These are phyloP conservation scores for Lactifluus rugatus DNA, from an alignment of 768 basidiomycete genomes.

Conservation along the genomic window DNA sequence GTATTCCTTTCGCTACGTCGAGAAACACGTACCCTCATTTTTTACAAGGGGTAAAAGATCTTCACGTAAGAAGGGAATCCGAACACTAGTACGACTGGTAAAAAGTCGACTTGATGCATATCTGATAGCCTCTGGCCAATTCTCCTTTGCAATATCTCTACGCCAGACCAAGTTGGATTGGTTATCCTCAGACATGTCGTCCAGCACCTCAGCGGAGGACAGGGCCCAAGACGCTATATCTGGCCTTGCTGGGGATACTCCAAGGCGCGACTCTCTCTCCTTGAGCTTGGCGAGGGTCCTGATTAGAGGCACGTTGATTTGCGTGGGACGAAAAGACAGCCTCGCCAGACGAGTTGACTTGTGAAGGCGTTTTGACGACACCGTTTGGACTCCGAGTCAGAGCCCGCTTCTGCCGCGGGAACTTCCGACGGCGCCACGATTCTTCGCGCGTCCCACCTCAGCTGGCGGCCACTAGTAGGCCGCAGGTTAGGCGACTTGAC, in stretches of 20 bases:
- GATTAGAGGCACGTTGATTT: slow-evolving; percentile 29
- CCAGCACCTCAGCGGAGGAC: slow-evolving; percentile 28
- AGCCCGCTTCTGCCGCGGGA: neutral
- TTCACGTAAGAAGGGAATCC: slow-evolving; percentile 53
- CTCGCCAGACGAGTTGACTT: neutral
- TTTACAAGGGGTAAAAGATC: slow-evolving; percentile 48
- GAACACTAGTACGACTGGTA: slow-evolving; percentile 41
- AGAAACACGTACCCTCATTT: slow-evolving; percentile 42
- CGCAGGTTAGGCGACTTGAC: no score
- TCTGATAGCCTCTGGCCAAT: slow-evolving; percentile 48
- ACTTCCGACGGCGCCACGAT: neutral
- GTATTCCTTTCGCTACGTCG: neutral
- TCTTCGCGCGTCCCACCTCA: no score
- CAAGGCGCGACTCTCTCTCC: slow-evolving; percentile 31
- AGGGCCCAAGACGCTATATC: slow-evolving; percentile 59
- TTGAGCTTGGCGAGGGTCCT: slow-evolving; percentile 40
- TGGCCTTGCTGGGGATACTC: slow-evolving; percentile 27
- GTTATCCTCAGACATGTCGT: slow-evolving; percentile 28
- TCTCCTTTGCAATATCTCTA: slow-evolving; percentile 39
- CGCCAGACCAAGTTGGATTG: slow-evolving; percentile 34
- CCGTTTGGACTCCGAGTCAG: neutral
- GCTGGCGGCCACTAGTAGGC: no score
- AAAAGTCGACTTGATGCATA: slow-evolving; percentile 44
- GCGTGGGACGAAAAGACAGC: neutral
- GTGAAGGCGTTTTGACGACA: neutral